Evolutionary conservation across 768 basidiomycete species (phyloP), one percentile per base, ranked within the genome.

Genomic region (Leccinum imitatum): DNA sequence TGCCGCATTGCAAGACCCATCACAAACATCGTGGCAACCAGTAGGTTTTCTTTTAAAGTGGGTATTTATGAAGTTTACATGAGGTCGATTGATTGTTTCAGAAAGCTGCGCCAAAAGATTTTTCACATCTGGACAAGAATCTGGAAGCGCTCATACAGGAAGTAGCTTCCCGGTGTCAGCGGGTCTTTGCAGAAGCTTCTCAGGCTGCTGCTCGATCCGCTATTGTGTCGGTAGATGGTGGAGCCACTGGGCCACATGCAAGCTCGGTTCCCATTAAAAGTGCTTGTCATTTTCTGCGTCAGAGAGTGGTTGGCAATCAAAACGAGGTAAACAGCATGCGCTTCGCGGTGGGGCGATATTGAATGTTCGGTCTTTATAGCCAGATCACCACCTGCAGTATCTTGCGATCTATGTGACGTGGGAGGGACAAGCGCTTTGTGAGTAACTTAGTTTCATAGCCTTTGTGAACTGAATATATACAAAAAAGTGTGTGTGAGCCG

Each of bases 191-290:
- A 63, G 79, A 80, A 66, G 88, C 86, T 63, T 81, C 86, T 61
- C 79, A 78, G 61, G 87, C 88, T 53, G 79, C 83, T 53, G 82
- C 83, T 67, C 85, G 87, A 66, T 84, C 87, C 62, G 84, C 86
- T 64, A 73, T 72, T 56, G 72, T 81, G 62, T 66, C 66, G 63
- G 59, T 58, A 41, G 70, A 68, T 65, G 70, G 73, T 69, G 70
- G 68, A 51, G 73, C 67, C 47, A 64, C 35, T 33, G 57, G 69
- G 64, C 70, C 70, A 63, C 67, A 71, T 63, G 66, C 73, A 67
- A 75, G 68, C 66, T 68, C 59, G 55, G 63, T 60, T 65, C 62
- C 65, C 64, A 72, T 73, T 64, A 67, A 70, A 60, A 64, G 63
- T 60, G 61, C 63, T 65, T 71, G 73, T 61, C 69, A 72, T 64